Percentiles rank a stretch among this genome's conserved stretches.
Evolutionary conservation across 2,329 filamentous ascomycete genomes (phyloP).

Genomic region (Niveomyces coronatus): DNA sequence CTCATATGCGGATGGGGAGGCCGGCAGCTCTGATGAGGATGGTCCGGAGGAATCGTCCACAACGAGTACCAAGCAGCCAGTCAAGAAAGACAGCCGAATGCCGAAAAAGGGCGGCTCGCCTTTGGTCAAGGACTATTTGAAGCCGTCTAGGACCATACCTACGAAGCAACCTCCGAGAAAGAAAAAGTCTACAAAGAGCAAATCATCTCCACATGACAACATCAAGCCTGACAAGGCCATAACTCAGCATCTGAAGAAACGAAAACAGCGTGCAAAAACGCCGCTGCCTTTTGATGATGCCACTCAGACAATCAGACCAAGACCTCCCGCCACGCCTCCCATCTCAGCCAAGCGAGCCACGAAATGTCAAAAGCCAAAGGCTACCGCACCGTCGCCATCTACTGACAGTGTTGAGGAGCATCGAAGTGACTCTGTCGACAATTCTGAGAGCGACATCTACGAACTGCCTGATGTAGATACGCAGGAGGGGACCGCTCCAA

Average conservation of each 20-base stretch:
- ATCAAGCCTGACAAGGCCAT: neutral
- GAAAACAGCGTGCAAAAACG: slow-evolving; percentile 24
- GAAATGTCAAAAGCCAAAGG: neutral
- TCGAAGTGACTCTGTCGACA: too few relatives aligned
- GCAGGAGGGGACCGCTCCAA: too few relatives aligned
- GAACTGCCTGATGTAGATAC: too few relatives aligned
- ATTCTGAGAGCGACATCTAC: too few relatives aligned
- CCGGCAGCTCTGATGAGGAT: neutral
- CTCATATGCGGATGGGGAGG: slow-evolving; percentile 1
- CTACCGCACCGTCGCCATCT: neutral
- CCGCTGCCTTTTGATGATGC: slow-evolving; percentile 23
- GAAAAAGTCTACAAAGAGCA: neutral
- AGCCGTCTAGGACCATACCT: too few relatives aligned
- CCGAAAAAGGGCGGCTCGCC: too few relatives aligned
- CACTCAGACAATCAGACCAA: slow-evolving; percentile 17
- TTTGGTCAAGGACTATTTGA: too few relatives aligned
- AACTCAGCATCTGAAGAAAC: slow-evolving; percentile 13
- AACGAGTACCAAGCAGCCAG: neutral
- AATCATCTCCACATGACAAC: neutral
- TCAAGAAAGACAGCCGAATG: neutral
- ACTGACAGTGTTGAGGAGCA: too few relatives aligned
- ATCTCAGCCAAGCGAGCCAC: neutral
- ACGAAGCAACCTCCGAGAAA: too few relatives aligned
- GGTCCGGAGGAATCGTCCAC: neutral
- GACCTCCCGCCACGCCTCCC: slow-evolving; percentile 3